A percentile compares a stretch with the other conserved stretches of the same genome.
Evolutionary conservation across 1,139 yeast genomes (phyloP).

Genomic region (Kodamaea suecica): DNA sequence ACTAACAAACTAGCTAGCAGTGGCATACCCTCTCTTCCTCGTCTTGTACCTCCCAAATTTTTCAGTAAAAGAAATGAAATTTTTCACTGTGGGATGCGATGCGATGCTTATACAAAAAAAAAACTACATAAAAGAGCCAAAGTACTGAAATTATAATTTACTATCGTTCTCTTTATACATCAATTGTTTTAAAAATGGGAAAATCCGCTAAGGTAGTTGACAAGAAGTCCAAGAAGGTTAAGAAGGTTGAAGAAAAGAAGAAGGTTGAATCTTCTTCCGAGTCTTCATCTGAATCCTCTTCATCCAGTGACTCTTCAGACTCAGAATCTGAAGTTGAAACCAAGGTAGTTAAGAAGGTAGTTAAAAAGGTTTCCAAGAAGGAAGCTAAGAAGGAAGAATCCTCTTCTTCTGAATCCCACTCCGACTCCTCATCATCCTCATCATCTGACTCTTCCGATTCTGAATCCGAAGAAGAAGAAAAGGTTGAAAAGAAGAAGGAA

Average conservation of each 20-base stretch:
- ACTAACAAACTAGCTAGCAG: too few species aligned
- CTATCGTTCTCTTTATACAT: not conserved
- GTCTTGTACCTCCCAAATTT: too few species aligned
- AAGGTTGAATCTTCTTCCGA: constrained; percentile 7
- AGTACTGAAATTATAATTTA: constrained; percentile 4
- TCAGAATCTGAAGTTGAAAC: constrained; percentile 24
- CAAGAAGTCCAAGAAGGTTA: constrained; percentile 27
- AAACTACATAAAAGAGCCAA: constrained; percentile 8
- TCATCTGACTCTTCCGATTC: constrained; percentile 22
- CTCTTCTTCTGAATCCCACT: constrained; percentile 17
- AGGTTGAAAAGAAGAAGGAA: constrained; percentile 17
- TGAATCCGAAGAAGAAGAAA: constrained; percentile 18
- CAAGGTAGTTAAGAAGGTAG: constrained; percentile 25
- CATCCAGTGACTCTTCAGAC: constrained; percentile 21
- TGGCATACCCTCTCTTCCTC: constrained; percentile 6
- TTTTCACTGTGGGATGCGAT: constrained; percentile 2
- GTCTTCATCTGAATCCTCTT: constrained; percentile 20
- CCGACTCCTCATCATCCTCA: constrained; percentile 17
- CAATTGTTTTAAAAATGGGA: constrained; percentile 11
- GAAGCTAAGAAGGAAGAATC: constrained; percentile 12
- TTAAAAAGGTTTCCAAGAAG: constrained; percentile 23
- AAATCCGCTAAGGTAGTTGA: constrained; percentile 25
- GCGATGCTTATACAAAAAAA: constrained; percentile 4
- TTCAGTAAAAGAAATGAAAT: constrained; percentile 2
- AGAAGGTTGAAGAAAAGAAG: constrained; percentile 12